A percentile compares a stretch with the other conserved stretches of the same genome.
Evolutionary conservation across 495 filamentous ascomycete species (phyloP).

Genomic region (Talaromyces proteolyticus): DNA sequence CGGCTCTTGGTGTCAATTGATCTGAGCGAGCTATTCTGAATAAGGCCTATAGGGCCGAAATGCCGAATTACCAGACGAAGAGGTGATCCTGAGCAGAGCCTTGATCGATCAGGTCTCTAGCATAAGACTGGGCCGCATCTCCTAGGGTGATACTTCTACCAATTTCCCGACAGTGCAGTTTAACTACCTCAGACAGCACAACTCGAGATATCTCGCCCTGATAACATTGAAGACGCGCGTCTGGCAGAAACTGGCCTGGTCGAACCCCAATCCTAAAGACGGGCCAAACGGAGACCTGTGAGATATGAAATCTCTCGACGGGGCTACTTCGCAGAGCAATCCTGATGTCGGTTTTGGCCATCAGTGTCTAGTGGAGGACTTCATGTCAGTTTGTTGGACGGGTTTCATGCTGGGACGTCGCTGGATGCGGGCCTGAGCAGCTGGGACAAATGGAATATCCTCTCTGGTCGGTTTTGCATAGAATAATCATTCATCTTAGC

Average conservation of each 20-base stretch:
- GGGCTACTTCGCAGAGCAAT: not conserved
- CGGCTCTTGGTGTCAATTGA: too few relatives aligned
- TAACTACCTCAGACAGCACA: slow-evolving; percentile 1
- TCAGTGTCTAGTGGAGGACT: not conserved
- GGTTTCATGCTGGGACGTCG: not conserved
- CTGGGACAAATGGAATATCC: slow-evolving; percentile 2
- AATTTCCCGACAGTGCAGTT: not conserved
- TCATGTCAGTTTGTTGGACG: not conserved
- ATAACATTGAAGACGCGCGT: slow-evolving; percentile 1
- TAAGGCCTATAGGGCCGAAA: too few relatives aligned
- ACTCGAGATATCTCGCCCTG: slow-evolving; percentile 2
- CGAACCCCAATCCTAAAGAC: not conserved
- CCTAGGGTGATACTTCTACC: not conserved
- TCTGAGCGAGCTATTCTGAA: too few relatives aligned
- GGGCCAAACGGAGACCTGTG: not conserved
- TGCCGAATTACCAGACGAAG: too few relatives aligned
- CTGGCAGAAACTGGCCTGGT: slow-evolving; percentile 3
- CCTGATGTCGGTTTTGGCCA: slow-evolving; percentile 1
- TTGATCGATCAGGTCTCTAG: slow-evolving; percentile 1
- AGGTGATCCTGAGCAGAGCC: slow-evolving; percentile 1
- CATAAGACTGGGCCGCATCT: slow-evolving; percentile 3
- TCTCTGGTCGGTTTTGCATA: slow-evolving; percentile 1
- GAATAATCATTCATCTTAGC: too few relatives aligned
- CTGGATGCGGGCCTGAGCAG: slow-evolving; percentile 1
- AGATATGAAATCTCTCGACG: not conserved